Conservation (phyloP, 2,329 filamentous ascomycete genomes). For the Nannizzia gypsea region DNA sequence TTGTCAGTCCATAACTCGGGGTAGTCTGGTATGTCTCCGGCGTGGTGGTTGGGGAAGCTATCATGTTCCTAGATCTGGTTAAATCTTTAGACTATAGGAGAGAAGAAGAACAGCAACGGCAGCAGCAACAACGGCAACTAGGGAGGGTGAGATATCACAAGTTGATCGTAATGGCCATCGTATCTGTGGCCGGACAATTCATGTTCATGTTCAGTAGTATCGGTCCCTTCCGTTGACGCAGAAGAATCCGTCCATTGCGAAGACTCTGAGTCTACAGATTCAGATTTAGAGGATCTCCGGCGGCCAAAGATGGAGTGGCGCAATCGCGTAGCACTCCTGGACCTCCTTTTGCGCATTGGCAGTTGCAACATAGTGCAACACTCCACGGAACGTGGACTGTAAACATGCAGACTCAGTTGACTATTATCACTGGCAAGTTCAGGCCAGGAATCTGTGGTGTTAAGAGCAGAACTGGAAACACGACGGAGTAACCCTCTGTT, state of each 20-base stretch:
- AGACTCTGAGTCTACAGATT: background rate
- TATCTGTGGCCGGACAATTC: background rate
- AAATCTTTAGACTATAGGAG: background rate
- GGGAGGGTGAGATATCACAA: background rate
- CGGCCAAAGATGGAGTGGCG: background rate
- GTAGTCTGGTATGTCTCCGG: background rate
- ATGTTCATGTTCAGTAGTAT: background rate
- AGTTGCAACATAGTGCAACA: background rate
- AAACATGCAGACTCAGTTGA: background rate
- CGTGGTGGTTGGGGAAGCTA: background rate
- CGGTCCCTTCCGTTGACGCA: background rate
- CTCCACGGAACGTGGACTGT: background rate
- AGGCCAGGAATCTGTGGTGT: background rate
- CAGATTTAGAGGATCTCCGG: background rate
- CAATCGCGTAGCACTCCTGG: background rate
- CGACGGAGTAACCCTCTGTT: background rate
- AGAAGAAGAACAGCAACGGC: background rate
- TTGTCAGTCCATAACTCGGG: background rate
- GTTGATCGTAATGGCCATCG: background rate
- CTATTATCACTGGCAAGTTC: background rate
- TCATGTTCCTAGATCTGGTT: background rate
- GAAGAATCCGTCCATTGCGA: background rate
- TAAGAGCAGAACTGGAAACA: background rate
- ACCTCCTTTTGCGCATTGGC: background rate
- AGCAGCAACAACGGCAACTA: background rate